Base-by-base conservation (phyloP, 1,139 yeast species). In the Suhomyces wounanorum region DNA sequence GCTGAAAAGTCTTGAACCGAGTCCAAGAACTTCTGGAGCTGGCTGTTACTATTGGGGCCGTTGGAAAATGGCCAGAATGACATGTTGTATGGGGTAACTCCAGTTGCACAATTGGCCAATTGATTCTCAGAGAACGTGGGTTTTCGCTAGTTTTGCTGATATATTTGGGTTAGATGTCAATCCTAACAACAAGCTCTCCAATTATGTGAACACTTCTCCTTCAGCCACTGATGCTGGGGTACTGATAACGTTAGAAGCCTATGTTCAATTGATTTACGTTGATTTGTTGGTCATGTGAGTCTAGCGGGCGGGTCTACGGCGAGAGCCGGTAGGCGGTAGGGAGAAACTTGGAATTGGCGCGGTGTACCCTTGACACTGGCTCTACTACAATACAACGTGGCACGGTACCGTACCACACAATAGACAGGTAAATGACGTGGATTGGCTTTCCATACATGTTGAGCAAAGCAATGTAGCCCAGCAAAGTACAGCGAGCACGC, bases 41-140 rank as follows among this genome's bases (percentile, higher is more conserved):
- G 73, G 58, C 72, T 72, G 58, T 73, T 74, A 61, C 59, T 70
- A 59, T 67, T 71, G 57, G 72, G 65, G 18, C 78, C 63, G 50
- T 70, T 76, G 43, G 77, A 64, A 58, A 77, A 77, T 42, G 81
- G 81, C 81, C 81, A 77, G 57, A 77, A 77, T 42, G 81, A 77
- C 81, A 77, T 77, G 48, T 40, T 53, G 43, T 37, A 23, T 38
- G 8, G 35, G 36, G 33, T 23, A 25, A 16, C 28, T 14, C 3
- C 11, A 21, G 40, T 8, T 33, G 37, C 13, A 33, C 37, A 11
- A 37, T 17, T 18, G 17, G 42, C 25, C 33, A 16, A 16, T 40
- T 14, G 16, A 11, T 10, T 18, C 3, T 11, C 14, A 25, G 21
- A 17, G 8, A 26, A 25, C 35, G 30, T 14, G 21, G 23, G 16